Percentiles rank a stretch among this genome's conserved stretches.
Conservation (phyloP, 257 asterid species). For the Fraxinus cuspidata region DNA sequence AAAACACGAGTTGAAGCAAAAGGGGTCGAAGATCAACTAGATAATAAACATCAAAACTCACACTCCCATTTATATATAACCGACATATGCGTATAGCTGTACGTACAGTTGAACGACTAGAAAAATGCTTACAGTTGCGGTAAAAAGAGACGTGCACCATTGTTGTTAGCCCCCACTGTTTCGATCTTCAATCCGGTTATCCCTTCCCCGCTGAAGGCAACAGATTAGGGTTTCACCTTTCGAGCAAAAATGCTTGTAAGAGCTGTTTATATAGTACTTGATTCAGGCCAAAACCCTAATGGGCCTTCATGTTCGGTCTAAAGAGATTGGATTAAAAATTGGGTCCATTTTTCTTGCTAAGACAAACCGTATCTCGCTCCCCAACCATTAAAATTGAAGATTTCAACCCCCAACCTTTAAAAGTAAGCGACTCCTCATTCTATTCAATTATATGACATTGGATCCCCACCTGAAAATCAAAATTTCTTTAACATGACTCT, state of each 20-base stretch:
- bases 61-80: neutral
- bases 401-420: too few relatives aligned
- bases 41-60: neutral
- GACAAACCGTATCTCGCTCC: too few relatives aligned
- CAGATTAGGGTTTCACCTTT: constrained; percentile 19
- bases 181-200: constrained; percentile 26
- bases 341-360: neutral
- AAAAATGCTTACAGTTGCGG: constrained; percentile 44
- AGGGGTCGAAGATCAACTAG: neutral
- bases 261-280: neutral
- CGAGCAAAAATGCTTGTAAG: neutral
- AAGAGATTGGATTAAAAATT: too few relatives aligned
- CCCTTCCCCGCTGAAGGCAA: constrained; percentile 17
- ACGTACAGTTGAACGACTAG: neutral
- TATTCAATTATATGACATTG: too few relatives aligned
- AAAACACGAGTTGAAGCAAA: neutral
- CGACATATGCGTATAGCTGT: neutral
- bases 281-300: constrained; percentile 30
- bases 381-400: too few relatives aligned
- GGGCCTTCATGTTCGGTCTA: neutral
- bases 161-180: constrained; percentile 22
- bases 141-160: constrained; percentile 51
- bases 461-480: too few relatives aligned
- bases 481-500: too few relatives aligned
- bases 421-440: too few relatives aligned